Conservation (phyloP, 2,329 filamentous ascomycete species). For the Alternaria metachromatica region DNA sequence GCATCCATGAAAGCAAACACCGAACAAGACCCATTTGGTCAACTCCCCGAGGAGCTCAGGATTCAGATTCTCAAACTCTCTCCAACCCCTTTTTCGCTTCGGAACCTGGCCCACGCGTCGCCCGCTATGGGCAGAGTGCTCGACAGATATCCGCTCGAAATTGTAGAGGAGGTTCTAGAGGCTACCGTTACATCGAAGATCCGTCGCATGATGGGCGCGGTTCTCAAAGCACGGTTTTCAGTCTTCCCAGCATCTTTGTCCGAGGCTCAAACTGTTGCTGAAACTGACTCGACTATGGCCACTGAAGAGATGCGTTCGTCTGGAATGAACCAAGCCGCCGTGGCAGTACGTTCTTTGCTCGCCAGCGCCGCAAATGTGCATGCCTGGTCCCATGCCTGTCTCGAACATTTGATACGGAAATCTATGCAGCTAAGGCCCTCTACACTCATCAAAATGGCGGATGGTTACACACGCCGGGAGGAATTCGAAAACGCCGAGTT, state of each 20-base stretch:
- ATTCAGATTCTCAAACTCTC: constrained; percentile 11
- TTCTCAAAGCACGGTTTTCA: background rate
- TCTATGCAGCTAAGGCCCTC: constrained; percentile 9
- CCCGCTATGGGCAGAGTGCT: constrained; percentile 10
- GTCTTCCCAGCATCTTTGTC: background rate
- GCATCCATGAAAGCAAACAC: background rate
- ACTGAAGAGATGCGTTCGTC: background rate
- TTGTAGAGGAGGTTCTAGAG: constrained; percentile 7
- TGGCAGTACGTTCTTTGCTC: constrained; percentile 6
- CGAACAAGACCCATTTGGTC: constrained; percentile 6
- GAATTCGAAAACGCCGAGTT: constrained; percentile 7
- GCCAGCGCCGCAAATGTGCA: constrained; percentile 4
- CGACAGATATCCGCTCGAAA: constrained; percentile 15
- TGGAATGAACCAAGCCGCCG: background rate
- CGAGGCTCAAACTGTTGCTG: background rate
- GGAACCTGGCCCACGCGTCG: constrained; percentile 8
- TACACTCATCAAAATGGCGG: background rate
- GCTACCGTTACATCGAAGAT: constrained; percentile 5
- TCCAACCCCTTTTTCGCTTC: constrained; percentile 7
- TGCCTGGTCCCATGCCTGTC: constrained; percentile 13
- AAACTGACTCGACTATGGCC: background rate
- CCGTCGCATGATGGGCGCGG: background rate
- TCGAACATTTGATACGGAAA: constrained; percentile 14
- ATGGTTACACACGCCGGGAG: background rate
- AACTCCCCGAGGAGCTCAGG: constrained; percentile 12